Evolutionary conservation across 441 rosid genomes (phyloP).

Genomic region (Isatis lusitanica): DNA sequence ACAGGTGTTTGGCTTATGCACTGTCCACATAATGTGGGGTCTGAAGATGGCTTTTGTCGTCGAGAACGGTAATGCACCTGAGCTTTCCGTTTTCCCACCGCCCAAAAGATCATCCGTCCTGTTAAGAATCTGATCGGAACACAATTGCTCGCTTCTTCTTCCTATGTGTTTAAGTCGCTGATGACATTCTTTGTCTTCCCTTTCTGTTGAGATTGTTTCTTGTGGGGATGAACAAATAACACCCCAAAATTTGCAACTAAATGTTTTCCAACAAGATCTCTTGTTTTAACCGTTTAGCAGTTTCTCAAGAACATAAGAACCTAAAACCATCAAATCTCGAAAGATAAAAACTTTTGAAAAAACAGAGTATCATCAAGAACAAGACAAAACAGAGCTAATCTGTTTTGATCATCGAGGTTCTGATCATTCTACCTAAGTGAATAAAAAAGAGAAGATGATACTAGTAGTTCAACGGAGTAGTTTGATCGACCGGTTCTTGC

Average conservation of each 20-base stretch:
- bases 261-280: no score
- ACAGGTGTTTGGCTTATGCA: conserved; percentile 62
- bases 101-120: no score
- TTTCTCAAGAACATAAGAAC: no score
- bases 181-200: conserved; percentile 20
- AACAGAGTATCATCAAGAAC: conserved; percentile 11
- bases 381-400: conserved; percentile 26
- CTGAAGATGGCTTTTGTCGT: conserved; percentile 47
- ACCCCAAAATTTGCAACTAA: conserved; percentile 15
- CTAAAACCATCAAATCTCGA: no score
- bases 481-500: background rate
- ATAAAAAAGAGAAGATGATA: background rate
- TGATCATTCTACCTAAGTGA: conserved; percentile 20
- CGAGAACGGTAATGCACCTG: no score
- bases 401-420: background rate
- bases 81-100: no score
- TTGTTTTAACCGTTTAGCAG: no score
- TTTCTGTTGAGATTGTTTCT: conserved; percentile 23
- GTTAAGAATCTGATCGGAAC: no score
- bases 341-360: background rate
- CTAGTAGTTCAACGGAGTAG: conserved; percentile 5
- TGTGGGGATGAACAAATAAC: conserved; percentile 16
- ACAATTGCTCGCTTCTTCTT: no score
- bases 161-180: background rate
- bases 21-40: conserved; percentile 60